Percentiles rank a stretch among this genome's conserved stretches.
These are phyloP conservation scores for Puccinia polysora DNA, from an alignment of 1,284 basidiomycete species.

Conservation along the genomic window DNA sequence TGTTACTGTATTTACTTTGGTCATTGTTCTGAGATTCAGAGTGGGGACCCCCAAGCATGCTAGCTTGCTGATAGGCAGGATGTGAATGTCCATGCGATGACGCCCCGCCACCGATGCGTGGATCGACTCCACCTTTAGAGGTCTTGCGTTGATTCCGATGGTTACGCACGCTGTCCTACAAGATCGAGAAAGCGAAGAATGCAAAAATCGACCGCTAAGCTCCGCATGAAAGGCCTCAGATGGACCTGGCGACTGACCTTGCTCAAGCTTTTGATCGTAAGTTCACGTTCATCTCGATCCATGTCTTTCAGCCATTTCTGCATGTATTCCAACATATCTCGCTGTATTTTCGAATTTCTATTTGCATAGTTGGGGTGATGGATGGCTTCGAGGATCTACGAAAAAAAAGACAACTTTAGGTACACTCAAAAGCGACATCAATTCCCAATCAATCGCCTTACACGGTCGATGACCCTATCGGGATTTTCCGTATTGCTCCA, in stretches of 20 bases:
- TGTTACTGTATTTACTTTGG: background rate
- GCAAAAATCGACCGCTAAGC: slow-evolving; percentile 15
- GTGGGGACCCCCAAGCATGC: background rate
- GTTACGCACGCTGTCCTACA: slow-evolving; percentile 37
- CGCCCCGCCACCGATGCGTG: slow-evolving; percentile 5
- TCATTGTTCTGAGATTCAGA: too few species aligned
- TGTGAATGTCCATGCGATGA: slow-evolving; percentile 23
- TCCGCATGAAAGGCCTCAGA: background rate
- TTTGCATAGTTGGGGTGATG: slow-evolving; percentile 83
- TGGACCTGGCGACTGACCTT: slow-evolving; percentile 6
- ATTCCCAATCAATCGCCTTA: slow-evolving; percentile 48
- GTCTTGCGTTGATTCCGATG: slow-evolving; percentile 40
- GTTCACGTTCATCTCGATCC: slow-evolving; percentile 55
- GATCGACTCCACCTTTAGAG: slow-evolving; percentile 24
- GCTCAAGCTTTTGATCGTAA: slow-evolving; percentile 33
- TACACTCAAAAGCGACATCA: background rate
- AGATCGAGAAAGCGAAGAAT: background rate
- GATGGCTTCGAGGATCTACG: slow-evolving; percentile 70
- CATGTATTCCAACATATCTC: slow-evolving; percentile 67
- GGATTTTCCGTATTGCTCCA: slow-evolving; percentile 61
- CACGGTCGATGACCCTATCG: slow-evolving; percentile 58
- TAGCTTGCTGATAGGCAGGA: slow-evolving; percentile 28
- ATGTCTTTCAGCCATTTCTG: slow-evolving; percentile 61
- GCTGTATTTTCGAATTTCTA: slow-evolving; percentile 65
- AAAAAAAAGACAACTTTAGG: slow-evolving; percentile 48